A percentile compares a stretch with the other conserved stretches of the same genome.
Conservation (phyloP, 768 basidiomycete genomes). For the Pulveroboletus sp. region DNA sequence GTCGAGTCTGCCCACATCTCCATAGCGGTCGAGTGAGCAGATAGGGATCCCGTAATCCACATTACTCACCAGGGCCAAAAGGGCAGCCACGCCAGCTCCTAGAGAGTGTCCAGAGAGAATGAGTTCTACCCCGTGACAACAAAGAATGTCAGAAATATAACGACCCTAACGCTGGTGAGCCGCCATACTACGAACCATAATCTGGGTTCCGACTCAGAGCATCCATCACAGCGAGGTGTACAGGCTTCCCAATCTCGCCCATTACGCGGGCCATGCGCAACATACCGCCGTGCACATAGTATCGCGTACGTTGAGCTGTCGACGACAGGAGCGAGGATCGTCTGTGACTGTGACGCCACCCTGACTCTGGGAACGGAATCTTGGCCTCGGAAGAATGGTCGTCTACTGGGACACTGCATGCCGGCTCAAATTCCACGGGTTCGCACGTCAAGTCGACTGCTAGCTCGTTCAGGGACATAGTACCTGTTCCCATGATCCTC, state of each 20-base stretch:
- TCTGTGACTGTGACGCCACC: slow-evolving; percentile 21
- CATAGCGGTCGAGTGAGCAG: not conserved
- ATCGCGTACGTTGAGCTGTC: slow-evolving; percentile 28
- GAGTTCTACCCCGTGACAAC: slow-evolving; percentile 41
- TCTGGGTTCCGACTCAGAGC: slow-evolving; percentile 64
- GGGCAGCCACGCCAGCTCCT: slow-evolving; percentile 74
- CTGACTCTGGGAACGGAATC: slow-evolving; percentile 34
- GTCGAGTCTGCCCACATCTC: slow-evolving; percentile 85
- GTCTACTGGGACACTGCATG: slow-evolving; percentile 31
- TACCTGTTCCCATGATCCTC: slow-evolving; percentile 40
- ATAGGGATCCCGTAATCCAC: not conserved
- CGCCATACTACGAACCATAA: slow-evolving; percentile 52
- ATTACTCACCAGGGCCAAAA: slow-evolving; percentile 62
- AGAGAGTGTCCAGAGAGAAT: slow-evolving; percentile 81
- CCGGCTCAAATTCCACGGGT: slow-evolving; percentile 59
- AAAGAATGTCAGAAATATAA: slow-evolving; percentile 1
- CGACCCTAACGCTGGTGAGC: not conserved
- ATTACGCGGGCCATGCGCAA: slow-evolving; percentile 72
- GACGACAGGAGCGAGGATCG: slow-evolving; percentile 22
- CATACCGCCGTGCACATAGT: slow-evolving; percentile 80
- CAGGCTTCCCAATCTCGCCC: slow-evolving; percentile 72
- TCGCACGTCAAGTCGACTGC: slow-evolving; percentile 85
- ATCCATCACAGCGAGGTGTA: slow-evolving; percentile 67
- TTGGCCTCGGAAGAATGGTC: slow-evolving; percentile 29
- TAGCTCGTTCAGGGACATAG: slow-evolving; percentile 83